These are phyloP conservation scores for Saturnispora zaruensis DNA, from an alignment of 805 yeast genomes.

Conservation along the genomic window DNA sequence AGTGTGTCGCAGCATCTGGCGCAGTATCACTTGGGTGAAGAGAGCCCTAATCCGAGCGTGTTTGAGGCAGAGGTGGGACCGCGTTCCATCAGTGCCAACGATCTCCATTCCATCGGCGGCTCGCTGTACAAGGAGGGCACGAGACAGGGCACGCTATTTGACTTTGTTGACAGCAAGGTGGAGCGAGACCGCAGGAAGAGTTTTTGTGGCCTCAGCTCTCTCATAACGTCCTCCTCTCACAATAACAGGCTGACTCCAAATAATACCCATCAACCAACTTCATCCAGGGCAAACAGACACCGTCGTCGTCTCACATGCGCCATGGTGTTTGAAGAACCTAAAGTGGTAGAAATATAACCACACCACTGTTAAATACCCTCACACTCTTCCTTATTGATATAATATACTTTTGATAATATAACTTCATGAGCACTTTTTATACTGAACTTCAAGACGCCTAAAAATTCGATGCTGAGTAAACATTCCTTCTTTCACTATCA, in stretches of 20 bases:
- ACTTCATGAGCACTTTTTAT: not conserved
- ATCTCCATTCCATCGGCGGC: not conserved
- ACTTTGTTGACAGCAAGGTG: not conserved
- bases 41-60: not conserved
- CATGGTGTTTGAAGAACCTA: slow-evolving; percentile 35
- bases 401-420: not conserved
- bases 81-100: not conserved
- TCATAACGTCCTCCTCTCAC: not conserved
- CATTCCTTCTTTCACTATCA: not conserved
- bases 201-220: not conserved
- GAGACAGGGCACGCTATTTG: not conserved
- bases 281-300: slow-evolving; percentile 23
- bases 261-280: not conserved
- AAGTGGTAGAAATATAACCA: slow-evolving; percentile 20
- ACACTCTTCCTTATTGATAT: not conserved
- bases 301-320: slow-evolving; percentile 40
- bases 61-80: not conserved
- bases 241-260: not conserved
- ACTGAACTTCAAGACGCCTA: not conserved
- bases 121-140: not conserved
- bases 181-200: not conserved
- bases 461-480: not conserved
- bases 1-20: not conserved
- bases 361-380: not conserved
- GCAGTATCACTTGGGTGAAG: not conserved